Percentiles rank a stretch among this genome's conserved stretches.
phyloP scores from a whole-genome alignment of 2,329 filamentous ascomycete species.

The Diaporthe aspalathi region DNA sequence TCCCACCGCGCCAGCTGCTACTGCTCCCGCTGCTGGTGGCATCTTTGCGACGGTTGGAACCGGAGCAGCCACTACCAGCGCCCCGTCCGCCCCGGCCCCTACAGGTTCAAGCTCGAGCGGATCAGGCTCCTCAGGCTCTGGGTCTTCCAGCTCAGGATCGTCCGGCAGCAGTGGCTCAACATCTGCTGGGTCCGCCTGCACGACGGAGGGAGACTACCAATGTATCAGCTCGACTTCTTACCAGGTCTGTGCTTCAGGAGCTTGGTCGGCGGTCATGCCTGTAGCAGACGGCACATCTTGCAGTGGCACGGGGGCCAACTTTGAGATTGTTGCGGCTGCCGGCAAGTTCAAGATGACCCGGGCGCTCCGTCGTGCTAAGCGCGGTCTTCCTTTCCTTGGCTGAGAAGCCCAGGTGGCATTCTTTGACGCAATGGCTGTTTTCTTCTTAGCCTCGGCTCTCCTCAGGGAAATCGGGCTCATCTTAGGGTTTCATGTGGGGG shows the following conservation, averaged over 20 bases:
- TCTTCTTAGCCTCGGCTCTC: slow-evolving; percentile 7
- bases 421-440: background rate
- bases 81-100: slow-evolving; percentile 35
- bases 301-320: slow-evolving; percentile 48
- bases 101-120: slow-evolving; percentile 39
- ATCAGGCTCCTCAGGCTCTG: slow-evolving; percentile 40
- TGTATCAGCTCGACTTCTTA: slow-evolving; percentile 61
- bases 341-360: slow-evolving; percentile 38
- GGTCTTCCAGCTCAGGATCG: slow-evolving; percentile 38
- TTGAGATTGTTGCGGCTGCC: slow-evolving; percentile 43
- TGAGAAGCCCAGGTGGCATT: slow-evolving; percentile 11
- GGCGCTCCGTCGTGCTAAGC: slow-evolving; percentile 26
- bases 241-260: slow-evolving; percentile 63
- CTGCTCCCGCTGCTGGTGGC: slow-evolving; percentile 48
- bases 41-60: slow-evolving; percentile 52
- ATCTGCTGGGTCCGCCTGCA: slow-evolving; percentile 58
- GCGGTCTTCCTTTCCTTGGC: slow-evolving; percentile 20
- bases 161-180: slow-evolving; percentile 44
- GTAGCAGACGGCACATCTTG: slow-evolving; percentile 61
- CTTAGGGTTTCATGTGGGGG: slow-evolving; percentile 12
- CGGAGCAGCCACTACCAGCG: slow-evolving; percentile 39
- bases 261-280: slow-evolving; percentile 55
- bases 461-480: slow-evolving; percentile 4
- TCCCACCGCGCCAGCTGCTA: slow-evolving; percentile 40
- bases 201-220: slow-evolving; percentile 61